Percentiles rank a stretch among this genome's conserved stretches.
Evolutionary conservation across 352 stramenopile species (phyloP).

Genomic region (Globisporangium mamillatum): DNA sequence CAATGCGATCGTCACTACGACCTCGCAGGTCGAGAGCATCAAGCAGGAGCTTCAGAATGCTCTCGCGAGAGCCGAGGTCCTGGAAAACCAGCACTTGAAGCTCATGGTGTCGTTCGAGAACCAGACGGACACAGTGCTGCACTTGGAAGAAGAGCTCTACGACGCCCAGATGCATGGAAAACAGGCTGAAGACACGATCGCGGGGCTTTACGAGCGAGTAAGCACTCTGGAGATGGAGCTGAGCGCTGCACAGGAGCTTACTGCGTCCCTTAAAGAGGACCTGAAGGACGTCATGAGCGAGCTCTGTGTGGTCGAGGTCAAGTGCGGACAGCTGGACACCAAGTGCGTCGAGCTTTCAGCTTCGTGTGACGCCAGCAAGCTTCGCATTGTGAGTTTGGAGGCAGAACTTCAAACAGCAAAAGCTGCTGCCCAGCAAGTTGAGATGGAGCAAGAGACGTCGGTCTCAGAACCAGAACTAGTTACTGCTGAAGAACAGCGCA

Average conservation of each 20-base stretch:
- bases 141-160: constrained; percentile 16
- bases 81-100: constrained; percentile 23
- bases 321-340: constrained; percentile 11
- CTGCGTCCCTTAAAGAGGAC: constrained; percentile 6
- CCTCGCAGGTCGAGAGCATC: constrained; percentile 1
- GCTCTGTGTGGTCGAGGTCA: constrained; percentile 15
- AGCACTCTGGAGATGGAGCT: neutral
- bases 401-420: neutral
- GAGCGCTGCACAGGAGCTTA: neutral
- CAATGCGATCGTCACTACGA: too few species aligned
- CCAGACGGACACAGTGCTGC: constrained; percentile 10
- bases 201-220: constrained; percentile 8
- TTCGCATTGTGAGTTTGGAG: neutral
- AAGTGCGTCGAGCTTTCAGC: neutral
- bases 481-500: constrained; percentile 3
- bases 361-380: neutral
- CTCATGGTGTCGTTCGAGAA: constrained; percentile 17
- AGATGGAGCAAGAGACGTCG: neutral
- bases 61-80: constrained; percentile 3
- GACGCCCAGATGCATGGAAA: neutral
- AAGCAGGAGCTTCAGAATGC: constrained; percentile 13
- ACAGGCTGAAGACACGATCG: constrained; percentile 8
- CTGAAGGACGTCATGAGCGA: constrained; percentile 17
- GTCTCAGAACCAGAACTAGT: neutral
- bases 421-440: neutral